These are phyloP conservation scores for Sporothrix schenckii DNA, from an alignment of 2,329 filamentous ascomycete genomes.

Conservation along the genomic window DNA sequence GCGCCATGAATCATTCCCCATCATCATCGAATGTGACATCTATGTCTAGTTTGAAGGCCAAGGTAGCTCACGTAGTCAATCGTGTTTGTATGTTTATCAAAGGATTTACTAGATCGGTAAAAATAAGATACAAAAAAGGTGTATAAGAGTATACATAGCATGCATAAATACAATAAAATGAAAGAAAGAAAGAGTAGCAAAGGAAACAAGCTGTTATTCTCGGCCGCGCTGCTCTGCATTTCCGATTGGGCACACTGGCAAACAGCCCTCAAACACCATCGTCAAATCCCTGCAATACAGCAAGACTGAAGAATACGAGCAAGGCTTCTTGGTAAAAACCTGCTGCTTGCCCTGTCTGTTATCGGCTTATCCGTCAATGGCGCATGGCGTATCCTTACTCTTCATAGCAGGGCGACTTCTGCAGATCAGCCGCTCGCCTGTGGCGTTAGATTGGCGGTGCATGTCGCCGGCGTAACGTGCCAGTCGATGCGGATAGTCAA, in stretches of 20 bases:
- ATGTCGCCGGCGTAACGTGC: constrained; percentile 20
- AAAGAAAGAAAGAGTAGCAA: too few relatives aligned
- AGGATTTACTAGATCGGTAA: too few relatives aligned
- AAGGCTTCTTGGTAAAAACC: background rate
- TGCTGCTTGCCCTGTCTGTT: background rate
- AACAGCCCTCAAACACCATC: too few relatives aligned
- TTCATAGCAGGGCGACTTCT: background rate
- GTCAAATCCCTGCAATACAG: background rate
- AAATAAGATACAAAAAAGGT: too few relatives aligned
- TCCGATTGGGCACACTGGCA: too few relatives aligned
- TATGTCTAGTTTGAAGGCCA: background rate
- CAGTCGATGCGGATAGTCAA: constrained; percentile 7
- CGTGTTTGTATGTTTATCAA: too few relatives aligned
- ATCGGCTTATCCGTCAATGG: background rate
- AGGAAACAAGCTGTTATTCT: too few relatives aligned
- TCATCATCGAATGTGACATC: background rate
- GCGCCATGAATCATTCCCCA: constrained; percentile 14
- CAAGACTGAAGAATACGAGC: constrained; percentile 6
- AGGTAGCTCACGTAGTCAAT: too few relatives aligned
- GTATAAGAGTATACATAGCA: too few relatives aligned
- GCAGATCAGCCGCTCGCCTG: background rate
- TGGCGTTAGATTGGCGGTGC: constrained; percentile 2
- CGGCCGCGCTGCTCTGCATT: too few relatives aligned
- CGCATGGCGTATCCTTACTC: too few relatives aligned
- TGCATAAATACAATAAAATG: too few relatives aligned